Percentiles rank a stretch among this genome's conserved stretches.
Conservation (phyloP, 257 asterid species). For the Voacanga thouarsii region DNA sequence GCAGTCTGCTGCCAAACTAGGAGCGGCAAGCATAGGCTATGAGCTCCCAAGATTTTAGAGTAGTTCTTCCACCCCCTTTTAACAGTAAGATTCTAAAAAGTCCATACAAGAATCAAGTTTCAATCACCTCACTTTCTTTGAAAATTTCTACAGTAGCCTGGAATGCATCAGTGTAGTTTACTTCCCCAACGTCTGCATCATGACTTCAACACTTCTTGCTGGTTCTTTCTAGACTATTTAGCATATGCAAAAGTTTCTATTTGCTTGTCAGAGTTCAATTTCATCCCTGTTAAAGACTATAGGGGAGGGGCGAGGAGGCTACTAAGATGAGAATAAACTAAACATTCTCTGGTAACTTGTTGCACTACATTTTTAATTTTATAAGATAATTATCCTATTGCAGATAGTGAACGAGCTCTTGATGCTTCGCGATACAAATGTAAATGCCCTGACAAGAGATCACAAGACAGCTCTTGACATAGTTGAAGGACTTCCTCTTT, state of each 20-base stretch:
- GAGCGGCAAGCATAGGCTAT: background rate
- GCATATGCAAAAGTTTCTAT: background rate
- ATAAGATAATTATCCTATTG: constrained; percentile 17
- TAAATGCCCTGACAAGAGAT: constrained; percentile 66
- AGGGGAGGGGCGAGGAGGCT: too few relatives aligned
- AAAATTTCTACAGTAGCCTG: too few relatives aligned
- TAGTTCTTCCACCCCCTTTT: background rate
- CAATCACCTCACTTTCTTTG: too few relatives aligned
- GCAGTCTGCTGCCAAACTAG: background rate
- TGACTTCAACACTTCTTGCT: too few relatives aligned
- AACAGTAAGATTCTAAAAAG: background rate
- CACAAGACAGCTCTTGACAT: constrained; percentile 74
- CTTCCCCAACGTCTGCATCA: background rate
- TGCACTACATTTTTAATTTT: constrained; percentile 1
- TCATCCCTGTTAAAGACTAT: too few relatives aligned
- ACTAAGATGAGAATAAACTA: background rate
- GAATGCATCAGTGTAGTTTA: background rate
- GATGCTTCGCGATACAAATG: constrained; percentile 53
- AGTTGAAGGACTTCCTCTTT: constrained; percentile 66
- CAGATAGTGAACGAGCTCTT: constrained; percentile 70
- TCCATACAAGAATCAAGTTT: background rate
- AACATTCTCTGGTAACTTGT: background rate
- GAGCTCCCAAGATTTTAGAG: background rate
- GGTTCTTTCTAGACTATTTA: too few relatives aligned
- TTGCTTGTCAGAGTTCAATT: background rate